Percentiles rank a stretch among this genome's conserved stretches.
phyloP scores from a whole-genome alignment of 164 flowering plant genomes.

The Dillenia suffruticosa region DNA sequence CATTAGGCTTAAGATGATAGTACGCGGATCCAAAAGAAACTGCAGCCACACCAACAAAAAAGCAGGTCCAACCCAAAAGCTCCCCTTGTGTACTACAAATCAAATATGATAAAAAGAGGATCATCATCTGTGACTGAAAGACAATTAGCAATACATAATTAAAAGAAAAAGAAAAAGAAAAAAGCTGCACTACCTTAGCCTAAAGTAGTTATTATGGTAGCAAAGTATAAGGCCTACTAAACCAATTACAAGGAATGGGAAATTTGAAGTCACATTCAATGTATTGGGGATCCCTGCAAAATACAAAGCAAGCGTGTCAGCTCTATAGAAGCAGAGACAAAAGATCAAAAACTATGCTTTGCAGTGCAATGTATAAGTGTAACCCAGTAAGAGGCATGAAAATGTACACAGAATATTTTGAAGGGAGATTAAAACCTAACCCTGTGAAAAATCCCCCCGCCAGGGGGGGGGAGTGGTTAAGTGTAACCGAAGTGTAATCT shows the following conservation, averaged over 20 bases:
- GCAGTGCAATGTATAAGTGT: too few species aligned
- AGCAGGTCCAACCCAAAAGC: slow-evolving; percentile 78
- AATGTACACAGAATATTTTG: too few species aligned
- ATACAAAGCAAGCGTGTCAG: slow-evolving; percentile 9
- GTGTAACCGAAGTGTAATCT: too few species aligned
- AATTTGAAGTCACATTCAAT: slow-evolving; percentile 81
- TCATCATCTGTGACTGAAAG: too few species aligned
- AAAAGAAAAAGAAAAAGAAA: neutral
- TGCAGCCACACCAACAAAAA: slow-evolving; percentile 84
- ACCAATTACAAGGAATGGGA: slow-evolving; percentile 83
- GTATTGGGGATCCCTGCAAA: slow-evolving; percentile 90
- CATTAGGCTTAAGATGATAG: slow-evolving; percentile 90
- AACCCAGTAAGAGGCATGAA: too few species aligned
- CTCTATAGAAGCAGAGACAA: neutral
- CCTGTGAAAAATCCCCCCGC: too few species aligned
- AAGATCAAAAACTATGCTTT: too few species aligned
- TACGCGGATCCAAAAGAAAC: slow-evolving; percentile 91
- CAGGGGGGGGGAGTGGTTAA: too few species aligned
- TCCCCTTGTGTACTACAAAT: slow-evolving; percentile 74
- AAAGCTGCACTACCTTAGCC: slow-evolving; percentile 48
- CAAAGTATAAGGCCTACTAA: slow-evolving; percentile 78
- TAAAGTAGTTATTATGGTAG: slow-evolving; percentile 55
- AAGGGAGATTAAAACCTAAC: too few species aligned
- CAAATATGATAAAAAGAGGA: neutral
- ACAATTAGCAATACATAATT: neutral